phyloP scores from a whole-genome alignment of 768 basidiomycete species.

The Boletus rufocinnamomeus region DNA sequence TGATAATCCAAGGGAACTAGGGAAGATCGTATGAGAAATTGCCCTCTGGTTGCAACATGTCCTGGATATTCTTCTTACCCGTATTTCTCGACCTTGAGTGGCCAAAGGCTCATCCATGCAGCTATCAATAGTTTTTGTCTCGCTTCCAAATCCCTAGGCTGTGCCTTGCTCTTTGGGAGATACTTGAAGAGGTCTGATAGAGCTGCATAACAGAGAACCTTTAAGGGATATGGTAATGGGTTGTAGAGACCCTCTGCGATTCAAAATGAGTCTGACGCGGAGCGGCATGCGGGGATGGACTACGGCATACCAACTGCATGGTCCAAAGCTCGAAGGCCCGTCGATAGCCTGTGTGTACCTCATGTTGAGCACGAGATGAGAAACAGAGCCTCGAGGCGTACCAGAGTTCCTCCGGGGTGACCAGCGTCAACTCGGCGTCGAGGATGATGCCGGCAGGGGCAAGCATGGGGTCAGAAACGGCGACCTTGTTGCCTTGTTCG shows the following conservation, averaged over 20 bases:
- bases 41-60: background rate
- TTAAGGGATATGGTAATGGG: slow-evolving; percentile 56
- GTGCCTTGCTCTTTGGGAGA: slow-evolving; percentile 62
- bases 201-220: slow-evolving; percentile 64
- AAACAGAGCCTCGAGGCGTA: slow-evolving; percentile 29
- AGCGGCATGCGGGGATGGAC: background rate
- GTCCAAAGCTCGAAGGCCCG: slow-evolving; percentile 77
- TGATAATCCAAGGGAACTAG: slow-evolving; percentile 69
- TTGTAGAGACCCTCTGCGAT: slow-evolving; percentile 58
- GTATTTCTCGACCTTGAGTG: slow-evolving; percentile 56
- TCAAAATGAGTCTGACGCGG: background rate
- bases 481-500: slow-evolving; percentile 64
- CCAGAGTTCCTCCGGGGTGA: slow-evolving; percentile 78
- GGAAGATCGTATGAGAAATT: background rate
- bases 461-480: slow-evolving; percentile 54
- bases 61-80: slow-evolving; percentile 37
- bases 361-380: slow-evolving; percentile 12
- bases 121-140: slow-evolving; percentile 74
- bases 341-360: slow-evolving; percentile 59
- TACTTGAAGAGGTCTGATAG: slow-evolving; percentile 74
- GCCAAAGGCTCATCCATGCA: slow-evolving; percentile 83
- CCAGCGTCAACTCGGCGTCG: slow-evolving; percentile 71
- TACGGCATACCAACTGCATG: slow-evolving; percentile 67
- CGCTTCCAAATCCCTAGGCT: slow-evolving; percentile 54
- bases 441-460: slow-evolving; percentile 74